Base-by-base conservation (phyloP, 805 yeast genomes). In the Suhomyces xylopsoci region DNA sequence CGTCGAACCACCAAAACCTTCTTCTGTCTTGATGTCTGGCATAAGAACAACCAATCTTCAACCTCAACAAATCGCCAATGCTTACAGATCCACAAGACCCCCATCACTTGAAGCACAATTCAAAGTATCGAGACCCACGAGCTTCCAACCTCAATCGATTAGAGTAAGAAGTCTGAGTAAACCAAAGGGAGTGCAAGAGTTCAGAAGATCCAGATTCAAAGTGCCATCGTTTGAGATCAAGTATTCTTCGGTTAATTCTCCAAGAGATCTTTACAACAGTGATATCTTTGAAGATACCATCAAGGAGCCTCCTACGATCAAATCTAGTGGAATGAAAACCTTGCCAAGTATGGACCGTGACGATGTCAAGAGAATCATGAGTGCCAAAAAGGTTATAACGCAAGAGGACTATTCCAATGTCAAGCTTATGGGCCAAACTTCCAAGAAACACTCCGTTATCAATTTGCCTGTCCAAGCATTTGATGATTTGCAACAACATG, bases 311-410 rank as follows among this genome's bases (percentile, higher is more conserved):
- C 67, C 74, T n/a, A 77, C 81, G 5, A 77, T 77, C 22, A 69
- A 66, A 52, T 62, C 77, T n/a, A 63, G 62, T 28, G 81, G 81
- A 14, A 77, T 77, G 80, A 75, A 71, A 52, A 76, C 80, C 2
- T 67, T 77, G 45, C 81, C 81, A 46, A 76, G 80, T 56, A 77
- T 77, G 80, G 79, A 76, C 53, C 64, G 69, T 14, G 73, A 74
- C 44, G 81, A 77, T 50, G 75, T 77, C 8, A 68, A 71, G 56
- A 65, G 68, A 52, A 76, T 77, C 32, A 60, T 74, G 60, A 68
- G 62, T 52, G 63, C 66, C 49, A 74, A 73, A 51, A 64, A 67
- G 38, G 70, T 69, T 7, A 67, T 76, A 43, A 67, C 73, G 7
- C 76, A 73, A 49, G 78, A 74, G 32, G 80, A 74, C 49, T 74